A percentile compares a stretch with the other conserved stretches of the same genome.
These are phyloP conservation scores for Gossypium australe DNA, from an alignment of 345 rosid genomes.

Conservation along the genomic window DNA sequence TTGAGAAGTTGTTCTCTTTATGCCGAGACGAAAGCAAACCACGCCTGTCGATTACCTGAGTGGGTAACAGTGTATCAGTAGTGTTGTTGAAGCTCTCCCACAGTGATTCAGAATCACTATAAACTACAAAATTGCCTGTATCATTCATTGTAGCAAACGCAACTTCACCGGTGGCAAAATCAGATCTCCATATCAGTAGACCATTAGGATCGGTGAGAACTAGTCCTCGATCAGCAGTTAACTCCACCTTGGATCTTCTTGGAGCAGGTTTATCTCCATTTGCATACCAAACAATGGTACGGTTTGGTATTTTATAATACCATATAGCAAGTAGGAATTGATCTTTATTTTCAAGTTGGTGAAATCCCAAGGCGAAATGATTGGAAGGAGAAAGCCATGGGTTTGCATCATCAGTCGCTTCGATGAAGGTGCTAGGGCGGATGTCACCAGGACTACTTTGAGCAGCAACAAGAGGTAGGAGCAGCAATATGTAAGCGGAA, in stretches of 20 bases:
- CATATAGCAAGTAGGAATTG: conserved; percentile 15
- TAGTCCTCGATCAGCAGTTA: neutral
- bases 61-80: conserved; percentile 32
- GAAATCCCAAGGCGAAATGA: neutral
- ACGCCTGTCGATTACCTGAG: conserved; percentile 17
- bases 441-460: neutral
- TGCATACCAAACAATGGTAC: conserved; percentile 27
- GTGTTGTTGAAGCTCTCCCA: conserved; percentile 18
- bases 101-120: neutral
- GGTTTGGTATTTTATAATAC: conserved; percentile 24
- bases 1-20: conserved; percentile 25
- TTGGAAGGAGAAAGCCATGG: conserved; percentile 29
- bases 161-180: neutral
- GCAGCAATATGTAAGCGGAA: neutral
- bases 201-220: neutral
- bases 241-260: neutral
- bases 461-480: neutral
- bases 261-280: conserved; percentile 7
- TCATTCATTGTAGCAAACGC: conserved; percentile 24
- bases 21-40: conserved; percentile 20
- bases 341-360: conserved; percentile 7
- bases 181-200: conserved; percentile 23
- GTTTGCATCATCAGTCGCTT: neutral
- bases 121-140: conserved; percentile 17
- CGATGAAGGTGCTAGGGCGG: neutral